Percentiles rank a stretch among this genome's conserved stretches.
Conservation (phyloP, 2,329 filamentous ascomycete species). For the Talaromyces sp. region DNA sequence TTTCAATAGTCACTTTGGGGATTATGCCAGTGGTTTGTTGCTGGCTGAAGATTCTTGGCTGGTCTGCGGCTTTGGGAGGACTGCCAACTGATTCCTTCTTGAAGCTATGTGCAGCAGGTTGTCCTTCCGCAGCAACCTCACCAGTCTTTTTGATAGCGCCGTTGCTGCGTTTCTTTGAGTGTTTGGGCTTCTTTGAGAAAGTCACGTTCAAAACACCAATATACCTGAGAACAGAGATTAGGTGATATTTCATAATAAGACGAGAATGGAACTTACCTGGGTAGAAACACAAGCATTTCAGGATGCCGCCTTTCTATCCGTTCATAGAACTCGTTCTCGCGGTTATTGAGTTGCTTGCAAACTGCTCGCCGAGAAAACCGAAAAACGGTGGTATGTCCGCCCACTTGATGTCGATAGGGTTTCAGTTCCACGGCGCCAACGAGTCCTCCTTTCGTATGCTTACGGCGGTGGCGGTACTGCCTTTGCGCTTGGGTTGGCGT, state of each 20-base stretch:
- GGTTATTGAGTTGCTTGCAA: conserved; percentile 96
- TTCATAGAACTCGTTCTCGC: conserved; percentile 98
- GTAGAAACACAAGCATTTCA: conserved; percentile 83
- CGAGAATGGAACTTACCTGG: conserved; percentile 52
- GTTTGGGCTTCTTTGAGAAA: conserved; percentile 77
- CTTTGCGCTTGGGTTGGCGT: conserved; percentile 37
- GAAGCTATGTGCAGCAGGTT: conserved; percentile 18
- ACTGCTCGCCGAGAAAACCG: conserved; percentile 92
- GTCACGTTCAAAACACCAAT: conserved; percentile 97
- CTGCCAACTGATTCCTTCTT: conserved; percentile 6
- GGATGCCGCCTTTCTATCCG: conserved; percentile 88
- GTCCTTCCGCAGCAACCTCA: conserved; percentile 17
- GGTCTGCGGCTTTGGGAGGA: conserved; percentile 24
- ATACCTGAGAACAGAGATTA: conserved; percentile 57
- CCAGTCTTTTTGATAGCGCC: conserved; percentile 19
- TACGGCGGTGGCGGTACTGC: conserved; percentile 25
- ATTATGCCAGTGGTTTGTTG: conserved; percentile 71
- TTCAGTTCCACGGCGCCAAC: conserved; percentile 92
- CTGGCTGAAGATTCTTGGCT: conserved; percentile 63
- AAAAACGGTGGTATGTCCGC: conserved; percentile 93
- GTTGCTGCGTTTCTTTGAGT: conserved; percentile 43
- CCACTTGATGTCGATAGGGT: conserved; percentile 95
- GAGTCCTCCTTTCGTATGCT: conserved; percentile 45
- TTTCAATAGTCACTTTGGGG: conserved; percentile 87
- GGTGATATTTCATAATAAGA: not conserved